These are phyloP conservation scores for Arthrobotrys sphaeroides DNA, from an alignment of 2,329 filamentous ascomycete genomes.

Conservation along the genomic window DNA sequence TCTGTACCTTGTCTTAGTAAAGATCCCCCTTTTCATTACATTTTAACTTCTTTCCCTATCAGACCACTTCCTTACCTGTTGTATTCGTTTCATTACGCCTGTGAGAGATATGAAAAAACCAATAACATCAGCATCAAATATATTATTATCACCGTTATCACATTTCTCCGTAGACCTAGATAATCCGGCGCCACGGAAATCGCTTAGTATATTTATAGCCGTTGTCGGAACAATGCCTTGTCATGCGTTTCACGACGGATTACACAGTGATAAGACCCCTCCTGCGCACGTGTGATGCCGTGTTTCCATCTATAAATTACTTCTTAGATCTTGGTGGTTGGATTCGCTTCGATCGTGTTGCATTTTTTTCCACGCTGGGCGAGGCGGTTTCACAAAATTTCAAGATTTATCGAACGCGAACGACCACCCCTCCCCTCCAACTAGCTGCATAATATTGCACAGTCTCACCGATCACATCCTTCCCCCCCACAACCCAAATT, in stretches of 20 bases:
- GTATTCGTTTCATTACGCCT: conserved; percentile 11
- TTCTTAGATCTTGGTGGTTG: conserved; percentile 14
- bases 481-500: neutral
- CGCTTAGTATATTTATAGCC: neutral
- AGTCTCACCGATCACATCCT: neutral
- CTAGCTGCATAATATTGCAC: too few species aligned
- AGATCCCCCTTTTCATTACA: conserved; percentile 29
- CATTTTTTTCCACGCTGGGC: conserved; percentile 24
- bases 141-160: neutral
- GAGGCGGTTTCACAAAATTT: conserved; percentile 33
- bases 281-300: neutral
- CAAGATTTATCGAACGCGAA: conserved; percentile 10
- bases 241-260: neutral
- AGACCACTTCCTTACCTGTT: neutral
- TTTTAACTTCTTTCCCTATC: conserved; percentile 15
- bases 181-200: neutral
- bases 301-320: neutral
- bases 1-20: conserved; percentile 54
- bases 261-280: neutral
- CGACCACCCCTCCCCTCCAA: neutral
- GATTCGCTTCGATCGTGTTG: conserved; percentile 21
- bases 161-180: neutral
- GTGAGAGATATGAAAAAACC: conserved; percentile 24
- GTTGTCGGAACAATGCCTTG: neutral
- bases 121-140: neutral